phyloP scores from a whole-genome alignment of 192 early-diverging fungal species.

The Rhizophagus clarus region DNA sequence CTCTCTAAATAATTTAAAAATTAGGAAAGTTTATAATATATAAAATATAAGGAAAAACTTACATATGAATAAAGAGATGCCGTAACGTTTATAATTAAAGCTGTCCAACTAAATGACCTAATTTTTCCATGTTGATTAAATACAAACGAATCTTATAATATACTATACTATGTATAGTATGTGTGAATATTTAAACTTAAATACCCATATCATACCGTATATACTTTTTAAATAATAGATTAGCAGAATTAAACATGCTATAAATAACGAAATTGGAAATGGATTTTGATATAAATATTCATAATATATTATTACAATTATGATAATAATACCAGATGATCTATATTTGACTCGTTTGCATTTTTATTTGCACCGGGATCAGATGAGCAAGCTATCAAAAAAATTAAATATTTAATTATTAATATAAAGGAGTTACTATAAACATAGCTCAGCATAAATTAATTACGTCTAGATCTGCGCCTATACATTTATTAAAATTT shows the following conservation, averaged over 20 bases:
- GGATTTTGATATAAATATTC: conserved; percentile 13
- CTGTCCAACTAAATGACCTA: conserved; percentile 32
- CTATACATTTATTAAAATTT: background rate
- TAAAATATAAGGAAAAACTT: no score
- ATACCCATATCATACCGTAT: background rate
- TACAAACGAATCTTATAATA: conserved; percentile 39
- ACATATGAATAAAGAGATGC: no score
- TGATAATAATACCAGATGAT: conserved; percentile 42
- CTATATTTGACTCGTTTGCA: conserved; percentile 34
- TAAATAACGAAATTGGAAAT: background rate
- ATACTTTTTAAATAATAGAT: no score
- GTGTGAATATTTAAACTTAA: background rate
- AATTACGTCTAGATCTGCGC: background rate
- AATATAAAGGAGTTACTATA: no score
- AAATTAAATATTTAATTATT: background rate
- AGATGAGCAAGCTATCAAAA: background rate
- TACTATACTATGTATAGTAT: no score
- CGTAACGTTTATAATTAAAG: no score
- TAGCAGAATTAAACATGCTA: no score
- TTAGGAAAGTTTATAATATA: no score
- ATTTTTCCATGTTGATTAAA: conserved; percentile 45
- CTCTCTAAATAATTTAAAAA: no score
- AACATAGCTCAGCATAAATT: no score
- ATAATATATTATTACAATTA: conserved; percentile 47
- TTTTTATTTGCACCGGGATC: conserved; percentile 7